phyloP scores from a whole-genome alignment of 768 basidiomycete genomes.

The Podaxis sp. region DNA sequence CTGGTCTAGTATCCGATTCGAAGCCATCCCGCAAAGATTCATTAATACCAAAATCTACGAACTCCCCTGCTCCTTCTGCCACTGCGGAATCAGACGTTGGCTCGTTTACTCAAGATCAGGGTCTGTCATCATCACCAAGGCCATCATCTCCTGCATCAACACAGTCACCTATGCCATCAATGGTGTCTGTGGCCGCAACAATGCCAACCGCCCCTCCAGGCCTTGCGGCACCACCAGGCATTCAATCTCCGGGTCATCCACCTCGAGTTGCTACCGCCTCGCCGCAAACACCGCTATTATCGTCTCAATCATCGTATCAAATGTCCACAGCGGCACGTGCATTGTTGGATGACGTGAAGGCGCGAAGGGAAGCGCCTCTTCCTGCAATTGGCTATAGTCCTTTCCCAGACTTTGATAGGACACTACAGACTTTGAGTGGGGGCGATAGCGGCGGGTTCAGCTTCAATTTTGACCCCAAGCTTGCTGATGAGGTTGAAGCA shows the following conservation, averaged over 20 bases:
- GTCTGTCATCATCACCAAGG: conserved; percentile 37
- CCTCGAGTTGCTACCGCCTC: conserved; percentile 49
- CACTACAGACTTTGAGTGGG: conserved; percentile 67
- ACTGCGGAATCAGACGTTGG: conserved; percentile 52
- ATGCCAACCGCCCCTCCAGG: conserved; percentile 48
- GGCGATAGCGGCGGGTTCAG: conserved; percentile 75
- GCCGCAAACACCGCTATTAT: conserved; percentile 49
- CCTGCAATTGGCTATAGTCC: conserved; percentile 47
- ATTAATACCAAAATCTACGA: conserved; percentile 26
- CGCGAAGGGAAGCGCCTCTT: conserved; percentile 61
- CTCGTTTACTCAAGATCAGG: conserved; percentile 44
- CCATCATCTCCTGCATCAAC: conserved; percentile 34
- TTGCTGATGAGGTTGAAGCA: conserved; percentile 51
- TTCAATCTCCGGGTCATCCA: conserved; percentile 54
- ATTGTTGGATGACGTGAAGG: conserved; percentile 80
- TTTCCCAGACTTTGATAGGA: conserved; percentile 90
- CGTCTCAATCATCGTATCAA: conserved; percentile 72
- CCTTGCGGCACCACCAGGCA: conserved; percentile 61
- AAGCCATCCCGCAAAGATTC: conserved; percentile 31
- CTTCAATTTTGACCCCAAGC: conserved; percentile 82
- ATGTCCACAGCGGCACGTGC: conserved; percentile 86
- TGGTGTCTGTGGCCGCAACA: conserved; percentile 15
- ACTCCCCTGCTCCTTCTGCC: conserved; percentile 49
- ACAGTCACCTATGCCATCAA: conserved; percentile 40
- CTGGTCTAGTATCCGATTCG: conserved; percentile 44